Base-by-base conservation (phyloP, 352 stramenopile genomes). In the Pseudoperonospora humuli region DNA sequence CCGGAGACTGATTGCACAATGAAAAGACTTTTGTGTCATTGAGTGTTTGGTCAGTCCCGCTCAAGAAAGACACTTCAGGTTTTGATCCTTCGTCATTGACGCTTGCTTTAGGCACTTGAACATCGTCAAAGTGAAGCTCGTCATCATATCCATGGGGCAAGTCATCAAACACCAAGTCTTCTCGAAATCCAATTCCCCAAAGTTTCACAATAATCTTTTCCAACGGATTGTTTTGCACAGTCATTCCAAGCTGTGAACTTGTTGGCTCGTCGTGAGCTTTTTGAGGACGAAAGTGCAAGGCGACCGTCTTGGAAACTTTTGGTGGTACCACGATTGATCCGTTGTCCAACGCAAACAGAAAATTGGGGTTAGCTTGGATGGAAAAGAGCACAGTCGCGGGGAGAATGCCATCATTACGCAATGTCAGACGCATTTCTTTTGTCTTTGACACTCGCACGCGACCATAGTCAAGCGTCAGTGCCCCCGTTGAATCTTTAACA, bases 401-500 rank as follows among this genome's bases (percentile, higher is more conserved):
- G n/a, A 97, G 45, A 45, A 97, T 87, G 3, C 91, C 92, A 49
- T 96, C 87, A 48, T 97, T 97, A 2, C 84, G 82, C 1, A 97
- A 42, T 10, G 76, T 29, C 2, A 97, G 39, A 3, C 57, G 31
- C 39, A 81, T 28, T 7, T 81, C 63, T 29, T 85, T 89, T 7
- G 40, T 52, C 34, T 95, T 95, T 13, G 81, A 77, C 2, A 82
- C 50, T 7, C 73, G 69, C 3, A 95, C 68, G 2, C 80, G 75
- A 27, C 72, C 85, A 37, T 96, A 97, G 36, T 90, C 53, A 34
- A 97, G 50, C 9, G 83, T 15, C 7, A 96, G 44, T 0, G 59
- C 57, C 11, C 84, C 83, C 25, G 45, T 64, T 1, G 53, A 50
- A 20, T 96, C 82, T 14, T 77, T 70, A 7, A 62, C 47, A 1